phyloP scores from a whole-genome alignment of 345 rosid species.

The Rhodamnia argentea region DNA sequence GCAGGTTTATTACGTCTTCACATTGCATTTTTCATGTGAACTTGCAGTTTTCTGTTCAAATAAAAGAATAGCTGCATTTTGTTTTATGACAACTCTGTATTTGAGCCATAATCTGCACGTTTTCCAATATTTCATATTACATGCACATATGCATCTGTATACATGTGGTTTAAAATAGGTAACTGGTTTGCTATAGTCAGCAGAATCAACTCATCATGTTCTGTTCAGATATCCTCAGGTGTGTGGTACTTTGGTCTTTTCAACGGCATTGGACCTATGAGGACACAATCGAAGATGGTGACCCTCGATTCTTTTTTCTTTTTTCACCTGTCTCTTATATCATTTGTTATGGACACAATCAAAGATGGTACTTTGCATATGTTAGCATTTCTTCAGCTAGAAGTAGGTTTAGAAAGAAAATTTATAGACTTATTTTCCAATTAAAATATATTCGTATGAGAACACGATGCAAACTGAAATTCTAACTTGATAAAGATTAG shows the following conservation, averaged over 20 bases:
- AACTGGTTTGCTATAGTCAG: not conserved
- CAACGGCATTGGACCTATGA: slow-evolving; percentile 77
- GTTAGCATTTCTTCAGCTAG: not conserved
- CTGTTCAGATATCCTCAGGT: slow-evolving; percentile 71
- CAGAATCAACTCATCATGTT: slow-evolving; percentile 1
- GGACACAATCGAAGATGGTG: slow-evolving; percentile 94
- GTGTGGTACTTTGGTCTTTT: slow-evolving; percentile 88
- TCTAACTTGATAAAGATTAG: not conserved
- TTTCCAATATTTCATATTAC: not conserved
- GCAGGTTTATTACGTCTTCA: slow-evolving; percentile 39
- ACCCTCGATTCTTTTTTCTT: not conserved
- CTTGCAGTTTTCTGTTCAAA: not conserved
- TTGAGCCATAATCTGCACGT: not conserved
- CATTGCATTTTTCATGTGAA: not conserved
- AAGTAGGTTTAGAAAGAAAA: not conserved
- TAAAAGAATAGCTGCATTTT: not conserved
- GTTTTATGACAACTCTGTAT: not conserved
- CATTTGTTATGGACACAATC: not conserved
- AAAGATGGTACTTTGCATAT: not conserved
- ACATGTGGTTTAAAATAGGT: not conserved
- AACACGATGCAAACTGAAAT: not conserved
- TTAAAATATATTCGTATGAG: not conserved
- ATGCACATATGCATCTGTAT: not conserved
- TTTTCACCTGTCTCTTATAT: not conserved
- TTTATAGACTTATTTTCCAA: not conserved